Conservation (phyloP, 2,329 filamentous ascomycete genomes). For the Tothia fuscella region DNA sequence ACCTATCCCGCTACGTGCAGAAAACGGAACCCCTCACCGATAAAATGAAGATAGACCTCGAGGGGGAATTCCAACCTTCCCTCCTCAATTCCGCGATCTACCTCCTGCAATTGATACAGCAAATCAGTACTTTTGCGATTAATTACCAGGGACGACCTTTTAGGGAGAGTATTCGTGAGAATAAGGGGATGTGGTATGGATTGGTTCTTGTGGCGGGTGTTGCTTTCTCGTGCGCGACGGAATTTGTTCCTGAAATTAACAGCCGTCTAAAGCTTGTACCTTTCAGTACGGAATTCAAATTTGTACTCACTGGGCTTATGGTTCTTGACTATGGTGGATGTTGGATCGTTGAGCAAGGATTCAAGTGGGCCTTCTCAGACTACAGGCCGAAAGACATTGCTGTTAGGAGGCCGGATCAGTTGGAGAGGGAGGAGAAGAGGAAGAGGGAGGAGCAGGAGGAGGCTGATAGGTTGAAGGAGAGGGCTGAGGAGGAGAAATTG, state of each 20-base stretch:
- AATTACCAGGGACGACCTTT: constrained; percentile 99
- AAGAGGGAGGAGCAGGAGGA: constrained; percentile 46
- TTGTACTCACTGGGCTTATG: constrained; percentile 76
- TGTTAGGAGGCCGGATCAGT: constrained; percentile 71
- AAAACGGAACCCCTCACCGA: constrained; percentile 66
- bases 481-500: constrained; percentile 6
- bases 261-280: constrained; percentile 84
- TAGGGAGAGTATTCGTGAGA: constrained; percentile 89
- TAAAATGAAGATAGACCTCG: constrained; percentile 68
- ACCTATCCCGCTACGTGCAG: constrained; percentile 83
- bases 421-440: constrained; percentile 60
- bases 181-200: constrained; percentile 96
- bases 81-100: constrained; percentile 95
- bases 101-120: constrained; percentile 92
- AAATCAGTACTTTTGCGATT: constrained; percentile 97
- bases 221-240: constrained; percentile 87
- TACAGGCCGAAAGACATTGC: constrained; percentile 92
- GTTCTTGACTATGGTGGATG: constrained; percentile 76
- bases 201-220: constrained; percentile 81
- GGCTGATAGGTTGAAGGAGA: constrained; percentile 26
- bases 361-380: constrained; percentile 82
- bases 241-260: constrained; percentile 93
- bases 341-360: constrained; percentile 71
- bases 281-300: constrained; percentile 80
- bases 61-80: constrained; percentile 87